Evolutionary conservation across 306 rosid species (phyloP).

Genomic region (Sesbania bispinosa): DNA sequence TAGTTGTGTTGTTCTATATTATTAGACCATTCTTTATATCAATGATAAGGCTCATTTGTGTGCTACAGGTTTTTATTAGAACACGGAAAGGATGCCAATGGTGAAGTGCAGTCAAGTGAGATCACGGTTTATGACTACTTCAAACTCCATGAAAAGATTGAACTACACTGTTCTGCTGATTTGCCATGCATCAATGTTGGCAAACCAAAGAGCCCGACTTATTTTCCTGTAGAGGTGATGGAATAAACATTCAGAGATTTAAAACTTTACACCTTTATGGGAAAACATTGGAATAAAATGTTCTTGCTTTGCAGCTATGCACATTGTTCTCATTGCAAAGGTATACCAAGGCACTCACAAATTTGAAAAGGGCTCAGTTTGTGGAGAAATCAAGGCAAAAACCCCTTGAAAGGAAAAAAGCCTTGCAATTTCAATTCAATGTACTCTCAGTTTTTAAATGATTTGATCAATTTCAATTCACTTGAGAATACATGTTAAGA

Average conservation of each 20-base stretch:
- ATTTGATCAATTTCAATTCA: neutral
- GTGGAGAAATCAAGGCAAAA: constrained; percentile 43
- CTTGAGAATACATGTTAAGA: neutral
- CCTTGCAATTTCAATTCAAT: constrained; percentile 22
- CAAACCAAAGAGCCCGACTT: constrained; percentile 37
- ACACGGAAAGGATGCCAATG: constrained; percentile 27
- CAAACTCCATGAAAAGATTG: constrained; percentile 1
- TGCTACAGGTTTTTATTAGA: constrained; percentile 18
- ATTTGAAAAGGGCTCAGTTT: constrained; percentile 41
- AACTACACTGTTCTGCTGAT: constrained; percentile 28
- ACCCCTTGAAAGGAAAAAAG: constrained; percentile 33
- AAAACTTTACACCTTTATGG: neutral
- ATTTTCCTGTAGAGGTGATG: constrained; percentile 44
- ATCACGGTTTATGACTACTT: constrained; percentile 37
- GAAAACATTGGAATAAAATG: neutral
- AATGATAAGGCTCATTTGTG: neutral
- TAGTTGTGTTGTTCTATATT: too few relatives aligned
- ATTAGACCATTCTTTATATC: neutral
- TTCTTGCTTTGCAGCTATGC: constrained; percentile 36
- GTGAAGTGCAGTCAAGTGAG: constrained; percentile 29
- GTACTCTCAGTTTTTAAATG: neutral
- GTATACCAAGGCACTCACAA: constrained; percentile 44
- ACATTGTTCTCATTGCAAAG: constrained; percentile 43
- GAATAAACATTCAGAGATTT: neutral
- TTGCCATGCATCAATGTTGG: constrained; percentile 54